A percentile compares a stretch with the other conserved stretches of the same genome.
Evolutionary conservation across 495 filamentous ascomycete species (phyloP).

Genomic region (Penicillium macrosclerotiorum): DNA sequence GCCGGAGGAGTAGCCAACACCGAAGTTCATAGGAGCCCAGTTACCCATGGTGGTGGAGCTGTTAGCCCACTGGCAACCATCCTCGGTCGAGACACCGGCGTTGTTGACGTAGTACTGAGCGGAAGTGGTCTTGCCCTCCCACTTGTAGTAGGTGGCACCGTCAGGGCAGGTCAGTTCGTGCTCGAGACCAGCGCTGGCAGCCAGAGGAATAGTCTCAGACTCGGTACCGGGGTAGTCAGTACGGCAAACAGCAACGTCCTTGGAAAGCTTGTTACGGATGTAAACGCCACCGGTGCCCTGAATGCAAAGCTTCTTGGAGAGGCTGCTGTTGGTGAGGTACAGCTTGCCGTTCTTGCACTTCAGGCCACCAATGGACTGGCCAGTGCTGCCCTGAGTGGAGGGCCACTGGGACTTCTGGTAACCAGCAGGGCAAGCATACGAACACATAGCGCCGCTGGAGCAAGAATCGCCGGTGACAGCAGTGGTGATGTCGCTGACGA

Average conservation of each 20-base stretch:
- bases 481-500: conserved; percentile 61
- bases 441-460: conserved; percentile 69
- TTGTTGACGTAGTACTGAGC: conserved; percentile 98
- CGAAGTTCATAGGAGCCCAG: conserved; percentile 86
- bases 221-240: conserved; percentile 95
- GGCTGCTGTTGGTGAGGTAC: conserved; percentile 65
- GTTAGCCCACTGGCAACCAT: conserved; percentile 80
- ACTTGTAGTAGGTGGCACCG: conserved; percentile 67
- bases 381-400: conserved; percentile 68
- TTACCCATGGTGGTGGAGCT: conserved; percentile 67
- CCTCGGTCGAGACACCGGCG: conserved; percentile 58
- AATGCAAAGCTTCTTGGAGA: conserved; percentile 71
- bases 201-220: conserved; percentile 74
- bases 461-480: conserved; percentile 57
- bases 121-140: conserved; percentile 70
- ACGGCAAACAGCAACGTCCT: conserved; percentile 76
- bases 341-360: conserved; percentile 75
- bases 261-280: conserved; percentile 67
- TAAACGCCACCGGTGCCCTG: conserved; percentile 65
- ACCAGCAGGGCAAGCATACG: conserved; percentile 87
- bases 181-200: conserved; percentile 52
- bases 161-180: conserved; percentile 72
- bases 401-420: conserved; percentile 97
- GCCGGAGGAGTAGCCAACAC: conserved; percentile 63
- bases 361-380: conserved; percentile 87